A percentile compares a stretch with the other conserved stretches of the same genome.
phyloP scores from a whole-genome alignment of 306 rosid genomes.

The Quercus berberidifolia region DNA sequence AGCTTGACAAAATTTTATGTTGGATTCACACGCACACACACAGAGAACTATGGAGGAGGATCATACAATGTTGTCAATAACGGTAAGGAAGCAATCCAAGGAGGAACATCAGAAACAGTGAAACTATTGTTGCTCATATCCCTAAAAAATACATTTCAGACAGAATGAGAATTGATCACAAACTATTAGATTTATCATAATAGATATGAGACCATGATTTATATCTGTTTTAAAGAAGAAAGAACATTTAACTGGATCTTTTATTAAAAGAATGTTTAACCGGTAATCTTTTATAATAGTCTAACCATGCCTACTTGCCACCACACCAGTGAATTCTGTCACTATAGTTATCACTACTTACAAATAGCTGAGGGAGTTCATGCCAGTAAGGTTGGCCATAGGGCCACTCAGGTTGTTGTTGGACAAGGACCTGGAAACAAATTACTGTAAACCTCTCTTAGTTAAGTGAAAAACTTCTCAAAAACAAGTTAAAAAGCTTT shows the following conservation, averaged over 20 bases:
- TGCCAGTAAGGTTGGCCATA: slow-evolving; percentile 45
- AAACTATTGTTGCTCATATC: slow-evolving; percentile 64
- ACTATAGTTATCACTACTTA: slow-evolving; percentile 18
- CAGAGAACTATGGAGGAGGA: background rate
- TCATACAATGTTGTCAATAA: slow-evolving; percentile 59
- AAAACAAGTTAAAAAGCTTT: background rate
- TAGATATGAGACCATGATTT: background rate
- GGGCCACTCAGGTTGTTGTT: slow-evolving; percentile 57
- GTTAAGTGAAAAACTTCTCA: background rate
- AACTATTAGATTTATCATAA: background rate
- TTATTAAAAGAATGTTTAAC: too few relatives aligned
- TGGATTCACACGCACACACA: background rate
- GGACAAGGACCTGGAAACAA: slow-evolving; percentile 52
- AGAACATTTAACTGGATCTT: background rate
- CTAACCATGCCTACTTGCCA: background rate
- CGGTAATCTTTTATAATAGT: background rate
- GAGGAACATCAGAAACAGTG: slow-evolving; percentile 40
- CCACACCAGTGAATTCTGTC: background rate
- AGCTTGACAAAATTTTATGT: background rate
- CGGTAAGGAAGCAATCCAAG: slow-evolving; percentile 37
- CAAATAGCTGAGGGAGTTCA: slow-evolving; percentile 47
- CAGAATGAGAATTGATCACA: background rate
- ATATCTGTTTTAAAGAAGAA: background rate
- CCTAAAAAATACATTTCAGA: slow-evolving; percentile 29
- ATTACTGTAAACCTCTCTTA: background rate